Conservation (phyloP, 257 asterid species). For the Plantago ovata region DNA sequence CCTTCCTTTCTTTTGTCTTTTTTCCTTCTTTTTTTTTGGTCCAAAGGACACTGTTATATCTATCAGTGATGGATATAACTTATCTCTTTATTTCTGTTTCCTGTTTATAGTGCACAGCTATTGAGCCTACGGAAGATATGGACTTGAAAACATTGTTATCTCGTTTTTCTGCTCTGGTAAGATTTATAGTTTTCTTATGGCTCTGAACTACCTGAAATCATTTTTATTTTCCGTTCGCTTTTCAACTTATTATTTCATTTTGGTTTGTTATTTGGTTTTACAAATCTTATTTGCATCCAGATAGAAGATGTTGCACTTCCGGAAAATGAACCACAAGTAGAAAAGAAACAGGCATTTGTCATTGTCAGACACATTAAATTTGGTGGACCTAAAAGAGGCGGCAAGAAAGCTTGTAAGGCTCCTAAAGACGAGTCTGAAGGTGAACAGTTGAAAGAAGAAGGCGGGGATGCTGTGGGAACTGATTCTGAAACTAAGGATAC, state of each 20-base stretch:
- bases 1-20: too few relatives aligned
- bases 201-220: slow-evolving; percentile 10
- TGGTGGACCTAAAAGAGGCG: slow-evolving; percentile 60
- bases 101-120: slow-evolving; percentile 56
- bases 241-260: neutral
- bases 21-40: too few relatives aligned
- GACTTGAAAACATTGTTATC: slow-evolving; percentile 50
- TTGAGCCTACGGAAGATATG: slow-evolving; percentile 28
- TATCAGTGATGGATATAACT: too few relatives aligned
- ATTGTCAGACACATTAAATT: slow-evolving; percentile 71
- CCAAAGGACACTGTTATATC: too few relatives aligned
- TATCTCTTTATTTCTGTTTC: slow-evolving; percentile 19
- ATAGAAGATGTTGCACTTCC: slow-evolving; percentile 55
- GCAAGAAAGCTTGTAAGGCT: slow-evolving; percentile 56
- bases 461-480: slow-evolving; percentile 15
- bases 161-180: slow-evolving; percentile 69
- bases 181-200: slow-evolving; percentile 12
- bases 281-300: slow-evolving; percentile 36
- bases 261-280: neutral
- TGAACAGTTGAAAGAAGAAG: slow-evolving; percentile 17
- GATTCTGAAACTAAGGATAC: slow-evolving; percentile 22
- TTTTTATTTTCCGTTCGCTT: neutral
- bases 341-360: slow-evolving; percentile 58
- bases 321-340: slow-evolving; percentile 57
- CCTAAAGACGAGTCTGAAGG: slow-evolving; percentile 14